phyloP scores from a whole-genome alignment of 345 rosid genomes.

The Eucalyptus erythrocorys region DNA sequence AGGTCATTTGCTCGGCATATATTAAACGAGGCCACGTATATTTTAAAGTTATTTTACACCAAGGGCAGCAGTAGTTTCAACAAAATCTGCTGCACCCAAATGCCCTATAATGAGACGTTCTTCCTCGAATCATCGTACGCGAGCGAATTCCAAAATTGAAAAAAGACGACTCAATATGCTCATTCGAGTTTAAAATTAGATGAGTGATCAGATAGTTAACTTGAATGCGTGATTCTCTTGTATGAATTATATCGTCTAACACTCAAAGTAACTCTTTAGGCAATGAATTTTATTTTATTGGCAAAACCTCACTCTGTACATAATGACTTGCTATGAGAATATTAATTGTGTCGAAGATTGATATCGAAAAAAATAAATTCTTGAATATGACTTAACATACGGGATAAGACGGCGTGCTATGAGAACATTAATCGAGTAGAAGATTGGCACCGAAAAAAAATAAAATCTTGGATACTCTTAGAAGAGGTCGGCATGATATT shows the following conservation, averaged over 20 bases:
- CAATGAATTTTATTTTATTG: too few relatives aligned
- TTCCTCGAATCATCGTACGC: background rate
- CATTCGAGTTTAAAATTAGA: too few relatives aligned
- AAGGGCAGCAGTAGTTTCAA: background rate
- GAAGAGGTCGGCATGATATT: background rate
- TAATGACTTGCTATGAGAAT: background rate
- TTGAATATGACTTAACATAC: background rate
- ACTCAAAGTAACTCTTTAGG: background rate
- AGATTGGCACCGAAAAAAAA: background rate
- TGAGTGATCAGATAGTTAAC: background rate
- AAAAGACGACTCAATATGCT: background rate
- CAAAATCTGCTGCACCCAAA: background rate
- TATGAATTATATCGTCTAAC: background rate
- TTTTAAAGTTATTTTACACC: background rate
- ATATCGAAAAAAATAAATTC: background rate
- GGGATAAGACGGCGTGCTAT: background rate
- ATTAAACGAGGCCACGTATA: background rate
- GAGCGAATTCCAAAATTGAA: background rate
- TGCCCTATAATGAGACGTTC: background rate
- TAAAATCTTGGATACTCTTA: background rate
- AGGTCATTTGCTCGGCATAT: background rate
- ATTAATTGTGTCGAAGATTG: background rate
- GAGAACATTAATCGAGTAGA: background rate
- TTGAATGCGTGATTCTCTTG: background rate
- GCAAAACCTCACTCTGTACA: rapidly evolving